Base-by-base conservation (phyloP, 495 filamentous ascomycete genomes). In the Aspergillus avenaceus region DNA sequence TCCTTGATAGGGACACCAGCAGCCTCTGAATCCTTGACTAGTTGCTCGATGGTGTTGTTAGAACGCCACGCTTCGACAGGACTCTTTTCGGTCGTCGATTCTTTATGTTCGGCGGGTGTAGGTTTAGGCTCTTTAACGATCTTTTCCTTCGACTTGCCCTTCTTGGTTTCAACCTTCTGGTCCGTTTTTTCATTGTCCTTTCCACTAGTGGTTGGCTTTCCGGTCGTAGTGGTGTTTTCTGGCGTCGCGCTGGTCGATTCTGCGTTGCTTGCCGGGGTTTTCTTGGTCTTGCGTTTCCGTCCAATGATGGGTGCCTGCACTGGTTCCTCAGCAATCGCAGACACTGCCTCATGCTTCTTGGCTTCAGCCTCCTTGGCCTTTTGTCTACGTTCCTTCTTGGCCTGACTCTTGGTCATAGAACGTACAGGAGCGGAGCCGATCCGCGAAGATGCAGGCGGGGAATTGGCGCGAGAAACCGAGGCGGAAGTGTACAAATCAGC, bases 211-310 rank as follows among this genome's bases (percentile, higher is more conserved):
- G 55, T 53, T 37, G 77, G 65, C 38, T 73, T 76, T 23, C 56
- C 49, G 8, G 68, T 60, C 27, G 65, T 62, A 7, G 51, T 6
- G 0, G 28, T 18, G 25, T 61, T 62, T 38, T 76, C 76, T n/a
- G 68, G 56, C 0, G 62, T 61, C 11, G 67, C 58, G 9, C 70
- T 71, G 2, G 74, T 65, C 0, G 69, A 60, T 8, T 73, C 73
- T 9, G 69, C 66, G 22, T 67, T 65, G 18, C 47, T 57, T 13
- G 59, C 49, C 12, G 71, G 66, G 11, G 77, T 78, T 70, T 91
- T 95, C 74, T 90, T 93, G 56, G 89, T 83, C 72, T 96, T 97
- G 70, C 92, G 92, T 71, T 95, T 95, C 29, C 90, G 74, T 24
- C 88, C 88, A 31, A 93, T 70, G 32, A 97, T 93, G 3, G 90